Percentiles rank a stretch among this genome's conserved stretches.
phyloP scores from a whole-genome alignment of 148 eudicot species.

The Simmondsia chinensis region DNA sequence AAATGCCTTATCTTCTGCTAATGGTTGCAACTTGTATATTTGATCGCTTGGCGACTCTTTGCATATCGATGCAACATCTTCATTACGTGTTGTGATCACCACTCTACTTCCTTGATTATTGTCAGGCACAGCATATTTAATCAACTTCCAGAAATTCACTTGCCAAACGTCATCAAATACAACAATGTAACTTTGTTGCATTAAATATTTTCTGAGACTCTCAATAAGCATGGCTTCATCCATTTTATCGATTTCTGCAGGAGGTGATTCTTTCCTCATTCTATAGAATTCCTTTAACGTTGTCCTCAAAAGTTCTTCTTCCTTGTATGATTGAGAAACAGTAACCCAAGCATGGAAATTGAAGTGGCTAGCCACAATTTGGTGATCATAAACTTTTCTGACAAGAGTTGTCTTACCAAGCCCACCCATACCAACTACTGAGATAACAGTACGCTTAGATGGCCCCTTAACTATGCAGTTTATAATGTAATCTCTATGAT shows the following conservation, averaged over 20 bases:
- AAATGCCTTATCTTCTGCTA: neutral
- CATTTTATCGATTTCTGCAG: neutral
- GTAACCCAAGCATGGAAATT: slow-evolving; percentile 1
- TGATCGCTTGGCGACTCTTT: neutral
- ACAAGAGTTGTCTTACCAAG: slow-evolving; percentile 4
- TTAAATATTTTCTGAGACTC: neutral
- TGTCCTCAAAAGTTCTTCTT: neutral
- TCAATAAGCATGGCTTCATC: neutral
- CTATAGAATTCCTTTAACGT: neutral
- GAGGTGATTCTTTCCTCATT: neutral
- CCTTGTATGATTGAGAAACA: slow-evolving; percentile 1
- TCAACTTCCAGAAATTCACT: neutral
- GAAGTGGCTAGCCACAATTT: neutral
- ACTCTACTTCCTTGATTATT: slow-evolving; percentile 1
- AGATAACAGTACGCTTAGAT: neutral
- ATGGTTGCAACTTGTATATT: neutral
- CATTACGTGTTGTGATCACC: slow-evolving; percentile 6
- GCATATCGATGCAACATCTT: neutral
- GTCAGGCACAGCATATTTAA: neutral
- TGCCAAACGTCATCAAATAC: slow-evolving; percentile 6
- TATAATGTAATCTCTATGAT: neutral
- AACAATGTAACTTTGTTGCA: neutral
- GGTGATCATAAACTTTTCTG: neutral
- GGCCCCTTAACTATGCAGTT: neutral
- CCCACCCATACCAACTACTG: slow-evolving; percentile 9